Percentiles rank a stretch among this genome's conserved stretches.
Evolutionary conservation across 805 yeast genomes (phyloP).

Genomic region (Saturnispora besseyi): DNA sequence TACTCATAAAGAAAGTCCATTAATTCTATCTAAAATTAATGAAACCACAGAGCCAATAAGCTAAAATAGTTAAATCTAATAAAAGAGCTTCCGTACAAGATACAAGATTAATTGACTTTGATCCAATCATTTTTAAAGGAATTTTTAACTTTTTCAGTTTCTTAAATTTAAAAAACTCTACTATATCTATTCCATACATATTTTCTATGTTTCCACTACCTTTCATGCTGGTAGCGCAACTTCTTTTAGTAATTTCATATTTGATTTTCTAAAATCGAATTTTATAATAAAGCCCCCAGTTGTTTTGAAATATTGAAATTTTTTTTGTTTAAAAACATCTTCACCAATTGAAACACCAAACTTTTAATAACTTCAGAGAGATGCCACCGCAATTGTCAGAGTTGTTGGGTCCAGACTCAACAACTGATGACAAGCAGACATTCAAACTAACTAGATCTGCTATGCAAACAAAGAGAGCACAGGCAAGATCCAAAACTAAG

Average conservation of each 20-base stretch:
- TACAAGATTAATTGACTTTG: too few species aligned
- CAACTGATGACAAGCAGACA: not conserved
- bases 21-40: too few species aligned
- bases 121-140: too few species aligned
- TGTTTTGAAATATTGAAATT: not conserved
- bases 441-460: conserved; percentile 12
- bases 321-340: not conserved
- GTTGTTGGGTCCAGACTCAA: conserved; percentile 1
- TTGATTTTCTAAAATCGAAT: not conserved
- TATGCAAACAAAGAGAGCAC: conserved; percentile 24
- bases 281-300: not conserved
- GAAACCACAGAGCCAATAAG: too few species aligned
- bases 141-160: too few species aligned
- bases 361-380: not conserved
- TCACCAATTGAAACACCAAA: not conserved
- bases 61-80: too few species aligned
- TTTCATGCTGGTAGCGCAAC: too few species aligned
- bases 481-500: conserved; percentile 13
- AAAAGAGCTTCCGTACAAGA: too few species aligned
- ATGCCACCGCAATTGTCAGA: conserved; percentile 7
- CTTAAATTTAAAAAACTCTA: too few species aligned
- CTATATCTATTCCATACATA: too few species aligned
- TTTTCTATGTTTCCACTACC: too few species aligned
- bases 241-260: not conserved
- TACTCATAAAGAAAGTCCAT: too few species aligned